These are phyloP conservation scores for Alternaria sp. DNA, from an alignment of 2,329 filamentous ascomycete genomes.

Conservation along the genomic window DNA sequence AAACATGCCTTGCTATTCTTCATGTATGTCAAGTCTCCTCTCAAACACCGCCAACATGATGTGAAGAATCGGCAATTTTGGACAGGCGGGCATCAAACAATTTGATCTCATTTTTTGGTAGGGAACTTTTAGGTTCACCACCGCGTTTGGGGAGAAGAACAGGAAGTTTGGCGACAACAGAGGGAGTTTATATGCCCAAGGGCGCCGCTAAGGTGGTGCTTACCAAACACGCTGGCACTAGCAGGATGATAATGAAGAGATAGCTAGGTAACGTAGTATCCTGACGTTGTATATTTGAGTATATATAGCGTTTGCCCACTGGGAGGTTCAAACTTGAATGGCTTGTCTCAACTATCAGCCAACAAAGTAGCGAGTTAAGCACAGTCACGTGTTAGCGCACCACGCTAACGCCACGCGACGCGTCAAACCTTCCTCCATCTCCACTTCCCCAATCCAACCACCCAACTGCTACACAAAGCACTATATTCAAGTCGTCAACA, in stretches of 20 bases:
- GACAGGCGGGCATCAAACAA: not conserved
- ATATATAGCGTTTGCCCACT: too few species aligned
- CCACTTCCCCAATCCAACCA: not conserved
- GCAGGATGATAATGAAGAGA: not conserved
- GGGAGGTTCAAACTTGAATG: not conserved
- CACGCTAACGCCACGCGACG: constrained; percentile 18
- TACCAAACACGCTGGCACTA: not conserved
- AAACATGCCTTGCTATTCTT: not conserved
- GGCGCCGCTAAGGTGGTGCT: not conserved
- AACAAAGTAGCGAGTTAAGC: not conserved
- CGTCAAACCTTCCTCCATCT: constrained; percentile 12
- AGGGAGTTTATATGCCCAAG: not conserved
- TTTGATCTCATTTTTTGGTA: not conserved
- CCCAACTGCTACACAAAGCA: not conserved
- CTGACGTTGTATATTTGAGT: not conserved
- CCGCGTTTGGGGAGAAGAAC: not conserved
- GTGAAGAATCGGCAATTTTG: not conserved
- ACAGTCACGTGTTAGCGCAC: constrained; percentile 20
- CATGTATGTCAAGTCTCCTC: not conserved
- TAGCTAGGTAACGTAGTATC: not conserved
- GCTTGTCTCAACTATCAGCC: not conserved
- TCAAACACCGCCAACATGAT: not conserved
- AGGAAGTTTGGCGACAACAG: not conserved
- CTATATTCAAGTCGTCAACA: not conserved
- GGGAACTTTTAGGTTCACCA: not conserved